phyloP scores from a whole-genome alignment of 192 early-diverging fungal species.

The Coemansia reversa region DNA sequence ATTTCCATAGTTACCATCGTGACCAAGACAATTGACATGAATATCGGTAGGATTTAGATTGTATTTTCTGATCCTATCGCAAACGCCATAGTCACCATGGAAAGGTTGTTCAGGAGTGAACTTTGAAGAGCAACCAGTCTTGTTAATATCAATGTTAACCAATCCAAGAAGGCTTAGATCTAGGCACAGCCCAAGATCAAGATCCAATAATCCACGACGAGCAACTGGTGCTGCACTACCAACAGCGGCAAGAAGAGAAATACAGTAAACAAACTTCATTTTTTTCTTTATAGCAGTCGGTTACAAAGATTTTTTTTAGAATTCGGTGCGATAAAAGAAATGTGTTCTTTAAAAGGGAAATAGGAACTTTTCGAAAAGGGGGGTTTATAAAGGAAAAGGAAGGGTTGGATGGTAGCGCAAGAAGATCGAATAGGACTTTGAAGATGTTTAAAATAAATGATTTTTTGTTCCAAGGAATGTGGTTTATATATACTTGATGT shows the following conservation, averaged over 20 bases:
- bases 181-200: conserved; percentile 37
- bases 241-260: conserved; percentile 11
- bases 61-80: conserved; percentile 1
- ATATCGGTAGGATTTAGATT: neutral
- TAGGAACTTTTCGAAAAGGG: neutral
- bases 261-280: conserved; percentile 25
- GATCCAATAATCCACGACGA: conserved; percentile 26
- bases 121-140: conserved; percentile 21
- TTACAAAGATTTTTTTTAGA: conserved; percentile 6
- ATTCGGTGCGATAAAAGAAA: neutral
- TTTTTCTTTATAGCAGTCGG: no score
- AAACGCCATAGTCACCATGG: neutral
- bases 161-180: conserved; percentile 30
- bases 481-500: no score
- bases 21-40: neutral
- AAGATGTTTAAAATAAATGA: no score
- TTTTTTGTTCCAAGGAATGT: no score
- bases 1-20: conserved; percentile 2
- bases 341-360: neutral
- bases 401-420: neutral
- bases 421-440: neutral
- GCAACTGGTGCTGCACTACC: conserved; percentile 11
- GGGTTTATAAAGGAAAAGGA: neutral
- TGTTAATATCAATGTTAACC: conserved; percentile 28
- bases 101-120: conserved; percentile 16